Base-by-base conservation (phyloP, 2,329 filamentous ascomycete species). In the Colletotrichum truncatum region DNA sequence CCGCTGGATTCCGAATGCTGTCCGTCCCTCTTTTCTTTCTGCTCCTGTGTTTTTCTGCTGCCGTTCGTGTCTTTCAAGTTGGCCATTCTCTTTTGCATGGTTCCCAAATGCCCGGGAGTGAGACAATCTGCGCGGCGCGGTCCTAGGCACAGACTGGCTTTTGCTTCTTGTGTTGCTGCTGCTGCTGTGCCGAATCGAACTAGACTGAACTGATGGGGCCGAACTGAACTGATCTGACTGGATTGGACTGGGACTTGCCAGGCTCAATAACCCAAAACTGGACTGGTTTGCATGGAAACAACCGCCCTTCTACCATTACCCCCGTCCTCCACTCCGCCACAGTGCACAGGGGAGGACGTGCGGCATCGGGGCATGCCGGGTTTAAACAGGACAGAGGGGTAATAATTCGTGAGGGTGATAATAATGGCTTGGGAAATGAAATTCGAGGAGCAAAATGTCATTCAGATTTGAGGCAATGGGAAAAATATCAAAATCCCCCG, bases 351-450 rank as follows among this genome's bases (percentile, higher is more conserved):
- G 26, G 52, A 53, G 45, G 21, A 61, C 55, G 52, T 61, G 62
- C 57, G 62, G 48, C 34, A 55, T 54, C 48, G 62, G n/a, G 62
- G 41, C 58, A 46, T 26, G 38, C 21, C 43, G 53, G 53, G 25
- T 61, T 65, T 48, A 43, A 26, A 65, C 57, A 55, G 48, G 41
- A 65, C 55, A 62, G 57, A 65, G 62, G 56, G 61, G 61, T 64
- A 64, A 52, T 23, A 43, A 26, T 25, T 12, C 18, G 21, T 43
- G 60, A 63, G 43, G 34, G 28, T 39, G 38, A 34, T 46, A 48
- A 32, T 32, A 34, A 57, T 49, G 52, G 43, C 36, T 54, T 59
- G 45, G 45, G 43, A 57, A 62, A 56, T 41, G 51, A 62, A 52
- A 23, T 54, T 26, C 36, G 45, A 30, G 60, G 23, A 45, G 36